phyloP scores from a whole-genome alignment of 805 yeast species.

The Kazachstania africana region DNA sequence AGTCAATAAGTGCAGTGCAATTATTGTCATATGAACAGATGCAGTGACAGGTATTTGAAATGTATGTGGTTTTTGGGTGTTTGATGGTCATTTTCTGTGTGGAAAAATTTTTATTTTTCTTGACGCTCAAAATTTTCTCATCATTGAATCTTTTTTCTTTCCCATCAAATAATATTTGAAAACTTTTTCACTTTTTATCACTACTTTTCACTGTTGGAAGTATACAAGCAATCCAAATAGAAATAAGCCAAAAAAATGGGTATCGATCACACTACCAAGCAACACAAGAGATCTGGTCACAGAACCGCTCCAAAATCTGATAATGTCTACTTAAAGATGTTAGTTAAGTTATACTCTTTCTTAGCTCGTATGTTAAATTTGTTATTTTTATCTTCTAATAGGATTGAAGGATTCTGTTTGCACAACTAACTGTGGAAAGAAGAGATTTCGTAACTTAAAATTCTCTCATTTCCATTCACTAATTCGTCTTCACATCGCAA shows the following conservation, averaged over 20 bases:
- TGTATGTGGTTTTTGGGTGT: too few relatives aligned
- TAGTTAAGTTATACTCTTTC: slow-evolving; percentile 97
- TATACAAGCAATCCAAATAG: neutral
- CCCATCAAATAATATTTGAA: too few relatives aligned
- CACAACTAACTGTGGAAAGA: slow-evolving; percentile 3
- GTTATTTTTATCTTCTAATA: neutral
- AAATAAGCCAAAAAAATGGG: slow-evolving; percentile 50
- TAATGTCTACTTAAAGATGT: slow-evolving; percentile 94
- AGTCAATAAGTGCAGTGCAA: too few relatives aligned
- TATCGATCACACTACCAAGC: slow-evolving; percentile 93
- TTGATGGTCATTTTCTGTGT: too few relatives aligned
- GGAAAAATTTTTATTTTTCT: too few relatives aligned
- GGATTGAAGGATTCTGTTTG: slow-evolving; percentile 18
- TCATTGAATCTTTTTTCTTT: too few relatives aligned
- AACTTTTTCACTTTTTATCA: too few relatives aligned
- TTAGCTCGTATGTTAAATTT: slow-evolving; percentile 80
- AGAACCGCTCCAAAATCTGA: slow-evolving; percentile 99
- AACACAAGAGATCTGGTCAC: slow-evolving; percentile 92
- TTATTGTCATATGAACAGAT: too few relatives aligned
- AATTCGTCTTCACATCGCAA: neutral
- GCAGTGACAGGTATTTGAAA: too few relatives aligned
- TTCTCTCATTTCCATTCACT: neutral
- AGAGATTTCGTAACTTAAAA: too few relatives aligned
- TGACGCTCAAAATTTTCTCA: too few relatives aligned
- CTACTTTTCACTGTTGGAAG: too few relatives aligned